phyloP scores from a whole-genome alignment of 176 grass and related monocot genomes.

The Oryza officinalis region DNA sequence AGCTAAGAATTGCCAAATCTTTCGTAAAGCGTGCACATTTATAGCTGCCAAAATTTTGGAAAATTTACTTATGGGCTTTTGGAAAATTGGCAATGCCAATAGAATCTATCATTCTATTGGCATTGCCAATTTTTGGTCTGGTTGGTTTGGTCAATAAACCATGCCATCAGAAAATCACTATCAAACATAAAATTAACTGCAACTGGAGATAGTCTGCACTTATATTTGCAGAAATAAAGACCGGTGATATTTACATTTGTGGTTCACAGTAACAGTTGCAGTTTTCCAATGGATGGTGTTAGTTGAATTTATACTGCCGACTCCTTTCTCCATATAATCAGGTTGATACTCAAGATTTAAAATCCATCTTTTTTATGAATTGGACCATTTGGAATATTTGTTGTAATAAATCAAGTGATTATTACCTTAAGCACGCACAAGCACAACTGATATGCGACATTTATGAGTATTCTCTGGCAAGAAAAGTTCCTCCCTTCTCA shows the following conservation, averaged over 20 bases:
- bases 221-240: constrained; percentile 19
- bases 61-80: not conserved
- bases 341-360: not conserved
- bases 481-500: constrained; percentile 6
- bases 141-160: not conserved
- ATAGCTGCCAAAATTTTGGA: not conserved
- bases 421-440: constrained; percentile 23
- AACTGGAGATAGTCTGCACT: constrained; percentile 22
- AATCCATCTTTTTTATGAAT: not conserved
- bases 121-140: not conserved
- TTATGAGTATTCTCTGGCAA: not conserved
- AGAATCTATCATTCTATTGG: not conserved
- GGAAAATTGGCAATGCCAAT: too few species aligned
- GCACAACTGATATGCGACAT: not conserved
- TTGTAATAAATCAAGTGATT: constrained; percentile 16
- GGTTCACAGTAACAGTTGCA: not conserved
- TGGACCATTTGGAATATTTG: constrained; percentile 1
- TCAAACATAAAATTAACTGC: constrained; percentile 9
- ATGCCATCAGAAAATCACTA: not conserved
- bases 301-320: constrained; percentile 2
- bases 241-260: constrained; percentile 12
- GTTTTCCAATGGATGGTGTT: not conserved
- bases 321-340: constrained; percentile 20
- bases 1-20: too few species aligned
- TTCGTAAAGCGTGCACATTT: too few species aligned